Base-by-base conservation (phyloP, 345 rosid species). In the Moricandia arvensis region DNA sequence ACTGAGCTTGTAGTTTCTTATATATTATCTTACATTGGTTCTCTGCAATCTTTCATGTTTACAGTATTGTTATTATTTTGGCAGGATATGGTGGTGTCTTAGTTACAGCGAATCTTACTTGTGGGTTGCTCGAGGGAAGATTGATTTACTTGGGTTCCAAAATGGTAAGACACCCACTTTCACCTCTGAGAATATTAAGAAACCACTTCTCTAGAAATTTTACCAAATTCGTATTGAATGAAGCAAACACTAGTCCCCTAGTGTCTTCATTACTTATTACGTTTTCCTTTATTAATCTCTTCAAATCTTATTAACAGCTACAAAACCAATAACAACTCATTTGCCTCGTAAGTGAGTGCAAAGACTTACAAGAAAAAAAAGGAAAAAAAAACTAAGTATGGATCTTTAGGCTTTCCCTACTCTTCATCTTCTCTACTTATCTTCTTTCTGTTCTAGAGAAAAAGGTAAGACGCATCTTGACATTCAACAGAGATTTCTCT, bases 71-170 rank as follows among this genome's bases (percentile, higher is more conserved):
- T 61, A 7, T 9, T 11, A n/a, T 35, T 1, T 35, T 63, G 47
- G 59, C 66, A 74, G 71, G 33, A 57, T 43, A 55, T 55, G 77
- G 71, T 26, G 38, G 71, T 4, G 45, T 55, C 57, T 2, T 74
- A 74, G 59, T 8, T 55, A 47, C 16, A 65, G 34, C 21, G 30
- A 49, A 63, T 33, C 55, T 33, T 26, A 33, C 34, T 13, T 34
- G 26, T 47, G n/a, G 24, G 17, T 45, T 54, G 12, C 70, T 64
- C 2, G 43, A 16, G 35, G 55, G 9, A 72, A 27, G 58, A 37
- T 26, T 27, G 64, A 82, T 95, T 85, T 87, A 92, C 96, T 87
- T 87, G 10, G 81, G 91, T 57, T 88, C 86, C n/a, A 81, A 68
- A 92, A n/a, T 85, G 76, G 92, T 90, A 63, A 84, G 85, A 54